phyloP scores from a whole-genome alignment of 345 rosid genomes.

The Gossypium turneri region DNA sequence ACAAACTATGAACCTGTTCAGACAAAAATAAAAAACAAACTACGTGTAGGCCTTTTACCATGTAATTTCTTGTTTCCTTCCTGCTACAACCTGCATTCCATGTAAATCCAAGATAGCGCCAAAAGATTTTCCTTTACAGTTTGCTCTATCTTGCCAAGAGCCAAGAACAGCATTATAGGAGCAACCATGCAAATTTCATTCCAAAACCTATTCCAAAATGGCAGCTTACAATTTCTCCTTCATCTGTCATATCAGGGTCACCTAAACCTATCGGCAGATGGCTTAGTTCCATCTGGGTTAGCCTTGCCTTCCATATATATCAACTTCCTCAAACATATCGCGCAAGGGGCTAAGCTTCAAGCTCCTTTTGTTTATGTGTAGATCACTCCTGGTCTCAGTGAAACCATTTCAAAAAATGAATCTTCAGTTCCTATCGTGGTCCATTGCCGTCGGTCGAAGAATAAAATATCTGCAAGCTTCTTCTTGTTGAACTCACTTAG shows the following conservation, averaged over 20 bases:
- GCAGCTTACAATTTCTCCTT: constrained; percentile 55
- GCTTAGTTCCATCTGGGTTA: constrained; percentile 88
- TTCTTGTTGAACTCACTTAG: constrained; percentile 82
- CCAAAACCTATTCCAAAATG: too few relatives aligned
- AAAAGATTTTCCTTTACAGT: too few relatives aligned
- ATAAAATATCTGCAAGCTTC: constrained; percentile 74
- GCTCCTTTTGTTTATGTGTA: constrained; percentile 89
- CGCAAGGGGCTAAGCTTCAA: constrained; percentile 82
- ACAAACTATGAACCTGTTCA: too few relatives aligned
- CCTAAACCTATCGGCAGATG: constrained; percentile 72
- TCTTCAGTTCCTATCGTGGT: constrained; percentile 76
- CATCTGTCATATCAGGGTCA: constrained; percentile 87
- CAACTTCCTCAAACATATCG: constrained; percentile 99
- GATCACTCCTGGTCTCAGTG: constrained; percentile 71
- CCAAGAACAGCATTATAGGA: too few relatives aligned
- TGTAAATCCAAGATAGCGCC: too few relatives aligned
- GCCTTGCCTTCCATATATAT: constrained; percentile 80
- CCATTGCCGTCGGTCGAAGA: constrained; percentile 59
- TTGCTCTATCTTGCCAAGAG: too few relatives aligned
- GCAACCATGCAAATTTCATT: too few relatives aligned
- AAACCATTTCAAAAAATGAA: constrained; percentile 95
- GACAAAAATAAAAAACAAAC: too few relatives aligned
- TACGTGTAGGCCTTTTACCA: too few relatives aligned
- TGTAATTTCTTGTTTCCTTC: too few relatives aligned
- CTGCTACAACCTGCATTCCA: too few relatives aligned